phyloP scores from a whole-genome alignment of 768 basidiomycete genomes.

The Lentinus tigrinus region DNA sequence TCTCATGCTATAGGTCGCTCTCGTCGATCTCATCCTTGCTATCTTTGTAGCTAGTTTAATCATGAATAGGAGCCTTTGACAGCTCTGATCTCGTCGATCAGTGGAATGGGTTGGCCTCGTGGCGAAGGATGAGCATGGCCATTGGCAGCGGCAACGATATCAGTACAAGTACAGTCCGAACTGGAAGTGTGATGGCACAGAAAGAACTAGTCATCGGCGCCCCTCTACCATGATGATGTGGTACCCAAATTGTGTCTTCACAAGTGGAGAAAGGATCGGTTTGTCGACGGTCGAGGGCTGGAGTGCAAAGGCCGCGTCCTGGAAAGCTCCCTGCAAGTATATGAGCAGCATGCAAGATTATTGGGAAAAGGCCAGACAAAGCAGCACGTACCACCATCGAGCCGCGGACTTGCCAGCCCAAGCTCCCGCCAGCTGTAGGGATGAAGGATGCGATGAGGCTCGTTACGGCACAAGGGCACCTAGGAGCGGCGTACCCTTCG shows the following conservation, averaged over 20 bases:
- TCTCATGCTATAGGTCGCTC: conserved; percentile 2
- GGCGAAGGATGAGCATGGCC: too few species aligned
- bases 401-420: conserved; percentile 85
- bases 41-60: too few species aligned
- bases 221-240: conserved; percentile 94
- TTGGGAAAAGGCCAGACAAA: not conserved
- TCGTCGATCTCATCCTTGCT: not conserved
- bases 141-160: too few species aligned
- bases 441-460: not conserved
- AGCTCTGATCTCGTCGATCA: too few species aligned
- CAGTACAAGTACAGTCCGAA: too few species aligned
- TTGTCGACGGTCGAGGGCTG: conserved; percentile 80
- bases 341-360: not conserved
- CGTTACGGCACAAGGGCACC: not conserved
- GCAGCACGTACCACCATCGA: conserved; percentile 70
- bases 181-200: too few species aligned
- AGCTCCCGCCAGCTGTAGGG: conserved; percentile 69
- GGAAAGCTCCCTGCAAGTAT: conserved; percentile 57
- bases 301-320: conserved; percentile 85
- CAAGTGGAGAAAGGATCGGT: conserved; percentile 65
- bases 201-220: conserved; percentile 43
- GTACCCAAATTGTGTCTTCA: conserved; percentile 84
- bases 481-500: conserved; percentile 56
- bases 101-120: too few species aligned
- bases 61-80: too few species aligned